Conservation (phyloP, 73 alveolate genomes). For the Paramecium biaurelia region DNA sequence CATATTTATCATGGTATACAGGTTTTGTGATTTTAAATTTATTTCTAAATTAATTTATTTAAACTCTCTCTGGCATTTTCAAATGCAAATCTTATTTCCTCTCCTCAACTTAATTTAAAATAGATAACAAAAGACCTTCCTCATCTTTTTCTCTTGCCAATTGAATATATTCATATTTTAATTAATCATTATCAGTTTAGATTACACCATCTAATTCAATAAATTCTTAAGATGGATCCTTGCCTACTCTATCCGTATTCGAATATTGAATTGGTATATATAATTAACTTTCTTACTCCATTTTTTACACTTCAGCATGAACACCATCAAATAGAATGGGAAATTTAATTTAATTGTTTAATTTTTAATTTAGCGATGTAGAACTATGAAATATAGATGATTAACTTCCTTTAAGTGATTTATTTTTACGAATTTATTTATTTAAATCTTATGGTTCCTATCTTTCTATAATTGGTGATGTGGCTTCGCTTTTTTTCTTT, state of each 20-base stretch:
- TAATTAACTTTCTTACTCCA: not conserved
- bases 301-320: not conserved
- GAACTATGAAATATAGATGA: not conserved
- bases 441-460: not conserved
- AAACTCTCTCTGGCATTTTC: not conserved
- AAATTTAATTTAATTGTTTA: not conserved
- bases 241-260: not conserved
- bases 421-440: not conserved
- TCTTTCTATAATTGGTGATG: not conserved
- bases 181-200: not conserved
- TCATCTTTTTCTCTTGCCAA: constrained; percentile 2
- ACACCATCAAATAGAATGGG: not conserved
- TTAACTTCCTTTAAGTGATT: not conserved
- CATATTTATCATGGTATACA: not conserved
- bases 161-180: not conserved
- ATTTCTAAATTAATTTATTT: not conserved
- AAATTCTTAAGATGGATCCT: not conserved
- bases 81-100: not conserved
- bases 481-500: not conserved
- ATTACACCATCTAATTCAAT: not conserved
- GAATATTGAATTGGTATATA: not conserved
- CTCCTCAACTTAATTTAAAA: not conserved
- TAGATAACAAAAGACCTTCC: not conserved
- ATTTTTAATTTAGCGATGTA: not conserved
- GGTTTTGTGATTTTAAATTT: not conserved